Base-by-base conservation (phyloP, 2,329 filamentous ascomycete species). In the Sarocladiaceae sp. region DNA sequence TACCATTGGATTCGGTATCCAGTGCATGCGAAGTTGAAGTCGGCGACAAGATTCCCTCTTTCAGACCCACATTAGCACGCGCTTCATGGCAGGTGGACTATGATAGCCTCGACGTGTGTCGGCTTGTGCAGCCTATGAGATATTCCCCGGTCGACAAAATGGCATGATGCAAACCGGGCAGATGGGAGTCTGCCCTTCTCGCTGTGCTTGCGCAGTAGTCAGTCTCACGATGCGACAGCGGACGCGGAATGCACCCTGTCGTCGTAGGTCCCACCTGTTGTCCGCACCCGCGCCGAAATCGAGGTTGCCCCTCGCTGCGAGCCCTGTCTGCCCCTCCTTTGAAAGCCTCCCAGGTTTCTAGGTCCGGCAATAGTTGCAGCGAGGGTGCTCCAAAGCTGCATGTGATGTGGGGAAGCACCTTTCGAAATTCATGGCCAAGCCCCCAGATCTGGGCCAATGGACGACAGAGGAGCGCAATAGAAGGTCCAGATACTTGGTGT, bases 211-310 rank as follows among this genome's bases (percentile, higher is more conserved):
- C 15, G 12, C 18, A 22, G 22, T 26, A 20, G 15, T 22, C 6
- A 8, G 15, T 26, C 17, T 20, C 18, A 15, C 37, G 37, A 37
- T 23, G 37, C 17, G 17, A 22, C 40, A 44, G 40, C 40, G 40
- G 40, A 44, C 40, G 40, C 40, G 40, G 40, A 44, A 44, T 44
- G 40, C 40, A 44, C 22, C 23, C 23, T 44, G 40, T 44, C 28
- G 40, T 40, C 20, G 40, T 7, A 28, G 40, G 13, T 26, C 40
- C n/a, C 40, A 44, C 40, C 18, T 26, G 12, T 44, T 26, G 23
- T 44, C 40, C 40, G 40, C 40, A 44, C 26, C 17, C 40, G 40
- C 23, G 40, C 7, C 37, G 40, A 28, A 44, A 44, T 44, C 23
- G 40, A 28, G 17, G 22, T 20, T 44, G 40, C 22, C 23, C 40